phyloP scores from a whole-genome alignment of 805 yeast species.

The Teunomyces cretensis region DNA sequence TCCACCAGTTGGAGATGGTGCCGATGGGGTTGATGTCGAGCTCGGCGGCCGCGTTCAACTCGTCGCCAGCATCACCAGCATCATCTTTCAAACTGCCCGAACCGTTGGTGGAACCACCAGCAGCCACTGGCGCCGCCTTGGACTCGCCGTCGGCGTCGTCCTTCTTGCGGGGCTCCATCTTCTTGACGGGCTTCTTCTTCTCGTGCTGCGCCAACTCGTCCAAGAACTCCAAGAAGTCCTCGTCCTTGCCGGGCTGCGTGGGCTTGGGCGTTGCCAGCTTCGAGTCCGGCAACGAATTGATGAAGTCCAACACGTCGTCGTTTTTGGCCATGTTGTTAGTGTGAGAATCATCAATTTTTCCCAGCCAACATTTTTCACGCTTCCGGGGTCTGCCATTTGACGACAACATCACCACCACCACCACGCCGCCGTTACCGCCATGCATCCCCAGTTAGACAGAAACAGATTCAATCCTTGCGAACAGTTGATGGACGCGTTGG shows the following conservation, averaged over 20 bases:
- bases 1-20: constrained; percentile 74
- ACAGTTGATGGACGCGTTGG: constrained; percentile 80
- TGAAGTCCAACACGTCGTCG: constrained; percentile 76
- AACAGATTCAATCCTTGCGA: constrained; percentile 58
- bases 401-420: neutral
- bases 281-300: constrained; percentile 74
- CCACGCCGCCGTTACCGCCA: no score
- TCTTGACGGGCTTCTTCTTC: constrained; percentile 32
- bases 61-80: no score
- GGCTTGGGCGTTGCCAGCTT: constrained; percentile 33
- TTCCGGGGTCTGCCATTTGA: neutral
- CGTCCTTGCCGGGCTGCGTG: constrained; percentile 38
- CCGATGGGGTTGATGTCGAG: constrained; percentile 57
- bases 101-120: no score
- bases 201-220: constrained; percentile 73
- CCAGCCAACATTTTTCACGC: neutral
- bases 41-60: neutral
- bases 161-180: constrained; percentile 33
- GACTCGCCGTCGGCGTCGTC: neutral
- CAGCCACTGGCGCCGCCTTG: no score
- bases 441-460: constrained; percentile 49
- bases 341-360: neutral
- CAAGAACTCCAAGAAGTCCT: constrained; percentile 54
- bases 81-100: no score
- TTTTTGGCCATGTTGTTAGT: constrained; percentile 33